Conservation (phyloP, 805 yeast genomes). For the Wickerhamiella azyma region DNA sequence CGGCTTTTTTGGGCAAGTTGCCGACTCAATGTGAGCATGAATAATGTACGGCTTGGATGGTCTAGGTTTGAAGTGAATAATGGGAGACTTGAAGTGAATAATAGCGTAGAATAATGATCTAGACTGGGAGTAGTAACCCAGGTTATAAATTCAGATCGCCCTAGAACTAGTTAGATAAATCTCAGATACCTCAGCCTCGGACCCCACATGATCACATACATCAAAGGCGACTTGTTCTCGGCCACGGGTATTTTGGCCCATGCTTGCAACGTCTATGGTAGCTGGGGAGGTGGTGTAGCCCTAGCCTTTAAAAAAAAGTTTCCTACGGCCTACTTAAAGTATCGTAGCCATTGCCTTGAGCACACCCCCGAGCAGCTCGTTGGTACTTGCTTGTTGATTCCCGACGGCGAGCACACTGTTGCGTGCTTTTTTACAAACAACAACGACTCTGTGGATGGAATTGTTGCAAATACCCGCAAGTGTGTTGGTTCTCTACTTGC, state of each 20-base stretch:
- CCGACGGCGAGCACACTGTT: conserved; percentile 28
- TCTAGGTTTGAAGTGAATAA: too few species aligned
- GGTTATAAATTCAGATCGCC: too few species aligned
- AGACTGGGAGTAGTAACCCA: too few species aligned
- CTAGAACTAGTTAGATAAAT: too few species aligned
- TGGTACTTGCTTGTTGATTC: conserved; percentile 43
- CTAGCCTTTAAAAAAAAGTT: conserved; percentile 37
- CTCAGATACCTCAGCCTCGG: too few species aligned
- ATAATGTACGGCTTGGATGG: too few species aligned
- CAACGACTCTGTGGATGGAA: conserved; percentile 29
- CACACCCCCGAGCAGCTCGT: conserved; percentile 27
- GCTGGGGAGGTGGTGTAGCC: conserved; percentile 84
- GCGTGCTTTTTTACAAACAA: conserved; percentile 65
- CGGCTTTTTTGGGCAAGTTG: conserved; percentile 2
- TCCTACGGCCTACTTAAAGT: conserved; percentile 42
- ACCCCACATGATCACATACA: conserved; percentile 25
- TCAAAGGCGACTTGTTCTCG: conserved; percentile 45
- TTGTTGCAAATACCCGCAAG: conserved; percentile 36
- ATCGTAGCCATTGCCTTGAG: conserved; percentile 32
- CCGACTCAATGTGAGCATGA: conserved; percentile 7
- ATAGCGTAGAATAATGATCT: too few species aligned
- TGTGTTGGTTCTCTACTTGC: conserved; percentile 36
- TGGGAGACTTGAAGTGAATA: too few species aligned
- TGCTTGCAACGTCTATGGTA: conserved; percentile 65
- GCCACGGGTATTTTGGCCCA: conserved; percentile 44